A percentile compares a stretch with the other conserved stretches of the same genome.
Conservation (phyloP, 495 filamentous ascomycete species). For the Elasticomyces elasticus region DNA sequence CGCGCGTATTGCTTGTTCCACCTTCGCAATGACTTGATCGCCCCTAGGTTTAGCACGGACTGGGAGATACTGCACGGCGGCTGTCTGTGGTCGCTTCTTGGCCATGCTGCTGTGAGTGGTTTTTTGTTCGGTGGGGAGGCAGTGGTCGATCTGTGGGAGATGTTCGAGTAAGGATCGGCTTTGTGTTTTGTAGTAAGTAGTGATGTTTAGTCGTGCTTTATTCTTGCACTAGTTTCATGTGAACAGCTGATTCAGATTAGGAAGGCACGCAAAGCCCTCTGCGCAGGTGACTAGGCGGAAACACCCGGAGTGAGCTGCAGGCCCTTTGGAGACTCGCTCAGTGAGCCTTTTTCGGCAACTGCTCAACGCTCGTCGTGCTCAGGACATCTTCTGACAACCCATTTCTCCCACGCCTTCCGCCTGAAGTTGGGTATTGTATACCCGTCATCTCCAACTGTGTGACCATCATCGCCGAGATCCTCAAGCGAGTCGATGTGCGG, state of each 20-base stretch:
- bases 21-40: background rate
- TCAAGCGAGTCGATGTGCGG: slow-evolving; percentile 31
- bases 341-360: background rate
- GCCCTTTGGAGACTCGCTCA: too few species aligned
- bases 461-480: slow-evolving; percentile 51
- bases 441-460: slow-evolving; percentile 43
- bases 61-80: background rate
- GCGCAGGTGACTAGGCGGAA: too few species aligned
- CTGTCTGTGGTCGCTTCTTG: background rate
- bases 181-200: too few species aligned
- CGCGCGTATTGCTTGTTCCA: background rate
- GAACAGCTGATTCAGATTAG: too few species aligned
- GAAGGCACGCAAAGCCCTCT: too few species aligned
- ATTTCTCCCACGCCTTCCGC: slow-evolving; percentile 54
- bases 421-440: slow-evolving; percentile 32
- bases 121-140: too few species aligned
- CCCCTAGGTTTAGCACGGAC: too few species aligned
- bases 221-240: too few species aligned
- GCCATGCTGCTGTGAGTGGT: background rate
- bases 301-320: too few species aligned
- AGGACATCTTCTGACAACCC: slow-evolving; percentile 38
- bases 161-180: too few species aligned
- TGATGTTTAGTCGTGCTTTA: too few species aligned
- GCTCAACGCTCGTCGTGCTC: slow-evolving; percentile 24
- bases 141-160: too few species aligned